Evolutionary conservation across 345 rosid genomes (phyloP).

Genomic region (Pseudoturritis turrita): DNA sequence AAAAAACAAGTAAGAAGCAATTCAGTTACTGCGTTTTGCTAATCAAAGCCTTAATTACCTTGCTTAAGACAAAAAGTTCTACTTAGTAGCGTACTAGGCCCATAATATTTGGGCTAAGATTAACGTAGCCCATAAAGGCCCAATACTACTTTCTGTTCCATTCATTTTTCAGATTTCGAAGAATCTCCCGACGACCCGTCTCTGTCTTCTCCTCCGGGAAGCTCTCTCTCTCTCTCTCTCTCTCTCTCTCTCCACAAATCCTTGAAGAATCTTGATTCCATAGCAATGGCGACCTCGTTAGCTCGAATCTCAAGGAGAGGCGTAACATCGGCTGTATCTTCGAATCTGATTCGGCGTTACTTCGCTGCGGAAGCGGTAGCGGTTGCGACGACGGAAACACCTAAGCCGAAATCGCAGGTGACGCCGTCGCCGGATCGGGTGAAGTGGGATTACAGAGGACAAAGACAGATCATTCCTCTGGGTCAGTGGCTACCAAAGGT

Average conservation of each 20-base stretch:
- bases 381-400: conserved; percentile 43
- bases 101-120: not conserved
- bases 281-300: conserved; percentile 52
- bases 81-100: not conserved
- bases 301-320: conserved; percentile 50
- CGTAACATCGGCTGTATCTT: not conserved
- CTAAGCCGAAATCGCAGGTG: conserved; percentile 40
- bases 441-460: conserved; percentile 98
- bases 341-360: conserved; percentile 26
- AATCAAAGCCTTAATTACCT: not conserved
- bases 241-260: conserved; percentile 2
- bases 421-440: conserved; percentile 74
- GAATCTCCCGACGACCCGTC: conserved; percentile 11
- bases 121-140: not conserved
- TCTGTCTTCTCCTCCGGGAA: conserved; percentile 9
- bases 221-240: conserved; percentile 9
- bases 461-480: conserved; percentile 82
- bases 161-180: not conserved
- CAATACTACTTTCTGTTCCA: not conserved
- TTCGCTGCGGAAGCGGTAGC: conserved; percentile 35
- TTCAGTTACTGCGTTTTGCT: not conserved
- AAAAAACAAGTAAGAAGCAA: not conserved
- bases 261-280: conserved; percentile 1
- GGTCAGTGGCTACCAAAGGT: conserved; percentile 94
- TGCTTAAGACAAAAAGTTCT: not conserved